A percentile compares a stretch with the other conserved stretches of the same genome.
Conservation (phyloP, 495 filamentous ascomycete genomes). For the Chaetomium fimeti region DNA sequence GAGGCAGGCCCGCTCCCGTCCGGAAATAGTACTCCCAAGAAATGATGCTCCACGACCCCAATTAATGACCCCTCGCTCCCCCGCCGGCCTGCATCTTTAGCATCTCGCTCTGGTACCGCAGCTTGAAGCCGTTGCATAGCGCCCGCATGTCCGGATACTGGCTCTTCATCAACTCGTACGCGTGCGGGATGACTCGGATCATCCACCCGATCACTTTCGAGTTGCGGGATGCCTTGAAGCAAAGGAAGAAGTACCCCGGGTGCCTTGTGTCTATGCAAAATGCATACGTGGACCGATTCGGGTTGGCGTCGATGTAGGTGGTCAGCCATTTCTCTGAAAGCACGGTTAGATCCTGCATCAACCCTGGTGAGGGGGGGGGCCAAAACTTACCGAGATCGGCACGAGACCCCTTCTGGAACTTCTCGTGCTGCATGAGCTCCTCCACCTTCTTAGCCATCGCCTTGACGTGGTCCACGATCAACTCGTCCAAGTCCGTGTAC, state of each 20-base stretch:
- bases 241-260: conserved; percentile 90
- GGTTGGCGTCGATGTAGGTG: conserved; percentile 94
- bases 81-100: conserved; percentile 40
- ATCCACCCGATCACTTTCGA: conserved; percentile 75
- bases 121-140: conserved; percentile 79
- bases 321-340: conserved; percentile 84
- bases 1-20: not conserved
- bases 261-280: conserved; percentile 92
- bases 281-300: conserved; percentile 84
- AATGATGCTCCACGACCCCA: not conserved
- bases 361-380: not conserved
- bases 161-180: conserved; percentile 79
- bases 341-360: conserved; percentile 34
- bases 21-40: not conserved
- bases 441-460: conserved; percentile 97
- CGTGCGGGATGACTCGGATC: conserved; percentile 84
- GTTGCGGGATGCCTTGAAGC: conserved; percentile 84
- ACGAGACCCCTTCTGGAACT: conserved; percentile 78
- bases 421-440: conserved; percentile 89
- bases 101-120: conserved; percentile 53
- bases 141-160: conserved; percentile 91
- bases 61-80: conserved; percentile 8
- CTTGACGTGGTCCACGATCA: conserved; percentile 96
- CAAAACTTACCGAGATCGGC: conserved; percentile 73
- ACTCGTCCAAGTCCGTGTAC: conserved; percentile 93